These are phyloP conservation scores for Torulaspora globosa DNA, from an alignment of 1,139 yeast genomes.

Conservation along the genomic window DNA sequence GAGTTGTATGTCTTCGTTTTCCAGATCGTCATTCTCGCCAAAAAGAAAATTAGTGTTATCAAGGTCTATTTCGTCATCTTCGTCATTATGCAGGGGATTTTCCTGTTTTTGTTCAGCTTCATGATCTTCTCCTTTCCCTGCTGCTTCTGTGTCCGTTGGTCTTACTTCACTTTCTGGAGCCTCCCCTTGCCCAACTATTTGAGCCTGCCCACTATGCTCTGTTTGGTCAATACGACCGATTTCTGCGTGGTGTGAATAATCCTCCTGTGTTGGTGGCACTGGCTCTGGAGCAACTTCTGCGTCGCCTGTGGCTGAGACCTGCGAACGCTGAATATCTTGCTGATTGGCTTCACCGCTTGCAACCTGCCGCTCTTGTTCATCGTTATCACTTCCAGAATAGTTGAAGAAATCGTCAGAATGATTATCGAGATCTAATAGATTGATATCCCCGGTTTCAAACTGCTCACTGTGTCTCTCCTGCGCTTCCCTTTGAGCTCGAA, in stretches of 20 bases:
- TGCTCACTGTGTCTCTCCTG: conserved; percentile 15
- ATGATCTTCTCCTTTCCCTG: background rate
- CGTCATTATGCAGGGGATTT: background rate
- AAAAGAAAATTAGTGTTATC: conserved; percentile 3
- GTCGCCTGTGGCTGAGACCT: background rate
- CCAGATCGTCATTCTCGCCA: background rate
- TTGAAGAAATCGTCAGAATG: conserved; percentile 29
- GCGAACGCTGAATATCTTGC: background rate
- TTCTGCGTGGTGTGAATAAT: background rate
- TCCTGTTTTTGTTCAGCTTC: background rate
- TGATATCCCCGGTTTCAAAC: conserved; percentile 15
- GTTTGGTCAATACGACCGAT: no score
- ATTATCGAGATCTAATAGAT: conserved; percentile 20
- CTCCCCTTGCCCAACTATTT: background rate
- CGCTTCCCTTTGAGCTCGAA: conserved; percentile 12
- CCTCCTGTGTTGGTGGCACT: background rate
- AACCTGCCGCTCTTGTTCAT: conserved; percentile 14
- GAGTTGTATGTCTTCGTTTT: background rate
- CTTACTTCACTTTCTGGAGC: no score
- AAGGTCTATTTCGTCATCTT: background rate
- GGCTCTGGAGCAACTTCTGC: background rate
- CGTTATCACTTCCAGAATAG: conserved; percentile 27
- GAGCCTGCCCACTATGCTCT: background rate
- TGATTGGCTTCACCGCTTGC: background rate
- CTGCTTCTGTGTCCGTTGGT: background rate